phyloP scores from a whole-genome alignment of 768 basidiomycete species.

The Boletus speciosus region DNA sequence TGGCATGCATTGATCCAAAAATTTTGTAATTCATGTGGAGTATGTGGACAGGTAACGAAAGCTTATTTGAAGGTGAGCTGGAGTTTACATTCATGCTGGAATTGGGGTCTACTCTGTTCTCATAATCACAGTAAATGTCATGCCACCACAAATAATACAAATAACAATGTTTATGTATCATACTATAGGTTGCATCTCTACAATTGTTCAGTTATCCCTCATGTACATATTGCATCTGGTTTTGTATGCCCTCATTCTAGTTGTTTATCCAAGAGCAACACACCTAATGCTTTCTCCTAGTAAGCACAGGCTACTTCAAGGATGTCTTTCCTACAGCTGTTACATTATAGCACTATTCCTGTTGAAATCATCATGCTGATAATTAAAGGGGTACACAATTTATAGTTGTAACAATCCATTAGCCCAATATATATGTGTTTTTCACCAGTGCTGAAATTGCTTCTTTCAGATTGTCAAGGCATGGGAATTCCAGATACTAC shows the following conservation, averaged over 20 bases:
- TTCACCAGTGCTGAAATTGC: background rate
- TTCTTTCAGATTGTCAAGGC: background rate
- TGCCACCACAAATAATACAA: no score
- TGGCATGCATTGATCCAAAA: background rate
- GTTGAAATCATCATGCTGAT: background rate
- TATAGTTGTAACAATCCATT: background rate
- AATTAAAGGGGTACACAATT: background rate
- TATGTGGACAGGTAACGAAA: background rate
- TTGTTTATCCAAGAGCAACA: background rate
- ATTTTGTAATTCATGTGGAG: background rate
- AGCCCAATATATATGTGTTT: background rate
- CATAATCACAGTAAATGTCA: background rate
- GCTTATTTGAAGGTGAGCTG: background rate
- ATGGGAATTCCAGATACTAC: background rate
- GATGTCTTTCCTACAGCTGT: background rate
- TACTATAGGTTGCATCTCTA: background rate
- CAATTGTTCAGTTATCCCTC: background rate
- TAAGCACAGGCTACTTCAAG: background rate
- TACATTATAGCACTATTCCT: background rate
- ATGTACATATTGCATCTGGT: background rate
- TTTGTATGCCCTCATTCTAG: background rate
- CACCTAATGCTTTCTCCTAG: background rate
- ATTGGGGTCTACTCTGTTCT: background rate
- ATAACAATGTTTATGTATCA: background rate
- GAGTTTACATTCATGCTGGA: background rate